Evolutionary conservation across 2,329 filamentous ascomycete genomes (phyloP), one percentile per base, ranked within the genome.

Genomic region (Pseudocercospora fuligena): DNA sequence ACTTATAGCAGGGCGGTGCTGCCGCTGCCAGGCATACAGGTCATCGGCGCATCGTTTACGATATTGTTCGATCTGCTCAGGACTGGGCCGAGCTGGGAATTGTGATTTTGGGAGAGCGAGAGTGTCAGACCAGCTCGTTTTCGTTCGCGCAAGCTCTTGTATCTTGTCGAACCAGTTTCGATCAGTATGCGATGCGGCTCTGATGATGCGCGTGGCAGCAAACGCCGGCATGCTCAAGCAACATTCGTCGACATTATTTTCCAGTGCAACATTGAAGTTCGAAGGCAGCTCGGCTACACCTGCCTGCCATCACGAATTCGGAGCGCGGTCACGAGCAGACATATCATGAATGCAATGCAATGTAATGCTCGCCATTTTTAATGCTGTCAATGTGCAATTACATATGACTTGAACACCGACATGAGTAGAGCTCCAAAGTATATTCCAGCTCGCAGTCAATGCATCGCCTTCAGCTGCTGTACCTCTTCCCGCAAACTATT

Each of bases 21-120:
- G 77, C 59, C 85, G 84, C 83, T 99, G 95, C 94, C 94, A 97
- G 75, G 87, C 82, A 82, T 98, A 99, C 14, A 97, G 86, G 61
- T 94, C 90, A 82, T 97, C 92, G 79, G 93, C 90, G 80, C 91
- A 95, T 87, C 88, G 85, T 75, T 87, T 85, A 56, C 97, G 86
- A 80, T 95, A 89, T 69, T 82, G 78, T 14, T 83, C 80, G 62
- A 85, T 82, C 29, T 83, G 77, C 29, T 73, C 72, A 4, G 72
- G 56, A 67, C 76, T 69, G 3, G 83, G 81, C 27, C 83, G 81
- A 3, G 82, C 78, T 31, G 83, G 83, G 66, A 85, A 84, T 27
- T 73, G 75, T n/a, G 83, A 84, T 74, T 79, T 80, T 2, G 83
- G 83, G 14, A 85, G 79, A 43, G 81, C 78, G 60, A 85, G 79